A percentile compares a stretch with the other conserved stretches of the same genome.
These are phyloP conservation scores for Stellera chamaejasme DNA, from an alignment of 345 rosid species.

Conservation along the genomic window DNA sequence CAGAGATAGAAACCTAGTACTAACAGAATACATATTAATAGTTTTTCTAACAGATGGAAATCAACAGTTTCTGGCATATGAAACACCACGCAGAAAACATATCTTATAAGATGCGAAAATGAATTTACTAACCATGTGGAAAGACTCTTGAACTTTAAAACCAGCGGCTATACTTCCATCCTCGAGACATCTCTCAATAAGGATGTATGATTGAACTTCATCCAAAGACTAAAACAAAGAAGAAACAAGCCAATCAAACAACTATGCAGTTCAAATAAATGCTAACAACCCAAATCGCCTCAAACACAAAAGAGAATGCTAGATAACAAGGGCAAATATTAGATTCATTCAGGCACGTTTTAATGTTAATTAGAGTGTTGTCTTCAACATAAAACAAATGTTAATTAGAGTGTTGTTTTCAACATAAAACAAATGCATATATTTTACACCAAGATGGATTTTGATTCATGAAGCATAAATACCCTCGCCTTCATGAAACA, in stretches of 20 bases:
- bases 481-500: too few species aligned
- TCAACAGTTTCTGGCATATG: not conserved
- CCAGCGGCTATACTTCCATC: conserved; percentile 25
- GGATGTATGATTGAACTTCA: conserved; percentile 83
- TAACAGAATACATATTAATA: too few species aligned
- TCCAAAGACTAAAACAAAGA: conserved; percentile 57
- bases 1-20: too few species aligned
- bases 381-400: too few species aligned
- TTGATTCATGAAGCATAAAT: too few species aligned
- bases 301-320: too few species aligned
- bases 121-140: conserved; percentile 50
- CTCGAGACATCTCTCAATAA: conserved; percentile 58
- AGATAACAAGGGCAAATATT: too few species aligned
- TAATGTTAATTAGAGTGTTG: too few species aligned
- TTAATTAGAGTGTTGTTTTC: too few species aligned
- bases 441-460: not conserved
- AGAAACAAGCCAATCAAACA: not conserved
- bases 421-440: too few species aligned
- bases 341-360: too few species aligned
- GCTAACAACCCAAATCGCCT: not conserved
- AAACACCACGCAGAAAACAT: not conserved
- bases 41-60: too few species aligned
- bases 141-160: conserved; percentile 38
- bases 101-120: not conserved
- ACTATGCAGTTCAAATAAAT: not conserved